Percentiles rank a stretch among this genome's conserved stretches.
phyloP scores from a whole-genome alignment of 495 filamentous ascomycete genomes.

The Clohesyomyces aquaticus region DNA sequence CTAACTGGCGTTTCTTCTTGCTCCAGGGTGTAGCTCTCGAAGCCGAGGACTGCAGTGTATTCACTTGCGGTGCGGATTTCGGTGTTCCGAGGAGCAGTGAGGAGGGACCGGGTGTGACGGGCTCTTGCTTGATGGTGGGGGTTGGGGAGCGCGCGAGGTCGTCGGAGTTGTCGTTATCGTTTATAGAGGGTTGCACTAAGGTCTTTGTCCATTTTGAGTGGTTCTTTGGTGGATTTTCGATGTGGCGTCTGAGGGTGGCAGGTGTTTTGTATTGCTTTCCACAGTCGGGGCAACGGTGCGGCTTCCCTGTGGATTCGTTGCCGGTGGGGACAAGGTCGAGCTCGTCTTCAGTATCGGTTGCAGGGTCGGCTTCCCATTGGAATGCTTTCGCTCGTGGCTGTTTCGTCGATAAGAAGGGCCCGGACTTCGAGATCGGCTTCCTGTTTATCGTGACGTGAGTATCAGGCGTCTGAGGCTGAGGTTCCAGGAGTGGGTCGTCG shows the following conservation, averaged over 20 bases:
- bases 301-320: not conserved
- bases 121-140: conserved; percentile 6
- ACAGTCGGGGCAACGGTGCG: not conserved
- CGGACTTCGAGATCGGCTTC: not conserved
- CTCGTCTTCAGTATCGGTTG: conserved; percentile 2
- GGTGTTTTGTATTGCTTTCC: not conserved
- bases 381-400: not conserved
- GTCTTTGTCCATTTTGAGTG: not conserved
- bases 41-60: not conserved
- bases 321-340: conserved; percentile 12
- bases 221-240: not conserved
- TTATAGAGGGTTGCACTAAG: not conserved
- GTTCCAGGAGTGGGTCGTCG: not conserved
- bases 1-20: not conserved
- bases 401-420: not conserved
- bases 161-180: not conserved
- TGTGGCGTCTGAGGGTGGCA: not conserved
- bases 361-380: not conserved
- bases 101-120: conserved; percentile 2
- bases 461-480: not conserved
- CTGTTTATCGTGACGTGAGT: not conserved
- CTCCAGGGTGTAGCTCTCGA: conserved; percentile 3
- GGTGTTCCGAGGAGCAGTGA: conserved; percentile 9
- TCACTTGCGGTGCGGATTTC: conserved; percentile 20
- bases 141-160: not conserved